Evolutionary conservation across 257 asterid species (phyloP).

Genomic region (Solanum sitiens): DNA sequence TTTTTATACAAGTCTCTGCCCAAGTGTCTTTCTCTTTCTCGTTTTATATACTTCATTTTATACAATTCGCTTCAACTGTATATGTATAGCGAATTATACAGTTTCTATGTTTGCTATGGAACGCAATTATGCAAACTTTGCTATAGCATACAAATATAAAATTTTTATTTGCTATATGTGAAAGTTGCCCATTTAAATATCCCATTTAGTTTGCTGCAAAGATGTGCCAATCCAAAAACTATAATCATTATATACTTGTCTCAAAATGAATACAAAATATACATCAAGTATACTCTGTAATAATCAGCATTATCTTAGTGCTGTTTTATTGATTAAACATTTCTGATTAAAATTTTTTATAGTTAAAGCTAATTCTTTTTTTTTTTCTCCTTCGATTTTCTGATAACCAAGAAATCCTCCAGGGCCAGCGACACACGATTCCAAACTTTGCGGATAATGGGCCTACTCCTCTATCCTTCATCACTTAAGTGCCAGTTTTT

Average conservation of each 20-base stretch:
- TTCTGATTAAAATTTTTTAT: too few relatives aligned
- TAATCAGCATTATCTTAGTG: neutral
- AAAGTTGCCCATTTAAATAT: too few relatives aligned
- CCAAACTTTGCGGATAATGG: neutral
- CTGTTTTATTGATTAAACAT: neutral
- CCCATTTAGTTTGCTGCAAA: too few relatives aligned
- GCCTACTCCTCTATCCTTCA: neutral
- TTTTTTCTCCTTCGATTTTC: neutral
- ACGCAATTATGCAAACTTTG: too few relatives aligned
- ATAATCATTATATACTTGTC: neutral
- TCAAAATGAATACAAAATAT: neutral
- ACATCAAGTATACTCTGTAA: neutral
- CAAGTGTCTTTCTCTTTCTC: too few relatives aligned
- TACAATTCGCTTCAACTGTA: too few relatives aligned
- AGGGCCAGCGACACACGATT: neutral
- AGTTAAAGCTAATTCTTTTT: neutral
- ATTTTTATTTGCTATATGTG: too few relatives aligned
- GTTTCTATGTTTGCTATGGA: too few relatives aligned
- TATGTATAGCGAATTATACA: too few relatives aligned
- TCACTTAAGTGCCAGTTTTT: neutral
- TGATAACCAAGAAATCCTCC: neutral
- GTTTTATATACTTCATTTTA: too few relatives aligned
- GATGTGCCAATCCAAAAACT: neutral
- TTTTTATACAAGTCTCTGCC: too few relatives aligned
- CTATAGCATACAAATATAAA: too few relatives aligned